Evolutionary conservation across 192 early-diverging fungal species (phyloP).

Genomic region (Backusella australiensis): DNA sequence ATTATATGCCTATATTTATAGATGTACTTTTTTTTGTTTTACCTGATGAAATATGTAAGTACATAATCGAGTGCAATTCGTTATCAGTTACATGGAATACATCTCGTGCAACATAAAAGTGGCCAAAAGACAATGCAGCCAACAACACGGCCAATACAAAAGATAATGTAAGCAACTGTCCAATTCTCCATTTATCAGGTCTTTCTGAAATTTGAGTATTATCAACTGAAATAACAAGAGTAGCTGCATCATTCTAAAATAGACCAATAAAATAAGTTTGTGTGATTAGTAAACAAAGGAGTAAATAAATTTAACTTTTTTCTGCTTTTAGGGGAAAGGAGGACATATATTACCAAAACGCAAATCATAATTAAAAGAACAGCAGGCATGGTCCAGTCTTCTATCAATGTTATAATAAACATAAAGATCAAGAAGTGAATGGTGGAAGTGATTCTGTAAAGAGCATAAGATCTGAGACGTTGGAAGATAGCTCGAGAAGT

Average conservation of each 20-base stretch:
- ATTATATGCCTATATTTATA: neutral
- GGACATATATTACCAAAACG: constrained; percentile 52
- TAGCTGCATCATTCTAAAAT: constrained; percentile 79
- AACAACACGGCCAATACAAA: constrained; percentile 73
- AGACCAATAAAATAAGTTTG: neutral
- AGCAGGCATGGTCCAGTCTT: constrained; percentile 79
- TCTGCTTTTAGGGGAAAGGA: neutral
- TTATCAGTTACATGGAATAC: constrained; percentile 54
- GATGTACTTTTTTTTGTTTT: neutral
- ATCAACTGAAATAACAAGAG: constrained; percentile 90
- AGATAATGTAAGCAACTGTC: constrained; percentile 85
- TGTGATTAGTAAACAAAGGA: neutral
- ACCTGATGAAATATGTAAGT: constrained; percentile 84
- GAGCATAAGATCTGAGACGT: constrained; percentile 89
- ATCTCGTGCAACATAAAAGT: constrained; percentile 78
- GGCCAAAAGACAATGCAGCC: constrained; percentile 75
- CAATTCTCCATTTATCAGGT: constrained; percentile 95
- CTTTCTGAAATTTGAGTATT: constrained; percentile 85
- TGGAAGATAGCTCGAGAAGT: constrained; percentile 94
- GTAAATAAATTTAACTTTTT: constrained; percentile 1
- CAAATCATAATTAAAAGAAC: constrained; percentile 85
- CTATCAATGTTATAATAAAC: constrained; percentile 83
- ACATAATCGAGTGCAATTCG: constrained; percentile 87
- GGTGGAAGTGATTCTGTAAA: constrained; percentile 96
- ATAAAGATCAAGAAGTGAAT: constrained; percentile 96